A percentile compares a stretch with the other conserved stretches of the same genome.
These are phyloP conservation scores for Trypanosoma conorhini DNA, from an alignment of 208 protist species.

Conservation along the genomic window DNA sequence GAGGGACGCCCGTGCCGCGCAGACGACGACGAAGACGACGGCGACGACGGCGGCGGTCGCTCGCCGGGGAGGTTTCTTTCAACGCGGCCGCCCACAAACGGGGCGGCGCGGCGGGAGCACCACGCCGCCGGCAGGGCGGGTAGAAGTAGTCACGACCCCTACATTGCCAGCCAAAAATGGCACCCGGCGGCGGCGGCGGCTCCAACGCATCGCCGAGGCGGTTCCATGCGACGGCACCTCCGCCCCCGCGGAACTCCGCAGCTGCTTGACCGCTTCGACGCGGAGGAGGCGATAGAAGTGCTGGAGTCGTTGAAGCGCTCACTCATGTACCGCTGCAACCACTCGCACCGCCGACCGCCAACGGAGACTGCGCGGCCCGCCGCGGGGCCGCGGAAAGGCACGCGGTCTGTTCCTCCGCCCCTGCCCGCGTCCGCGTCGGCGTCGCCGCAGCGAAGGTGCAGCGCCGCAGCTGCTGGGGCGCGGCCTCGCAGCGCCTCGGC, in stretches of 20 bases:
- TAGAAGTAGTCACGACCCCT: neutral
- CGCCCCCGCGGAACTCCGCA: neutral
- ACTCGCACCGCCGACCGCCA: neutral
- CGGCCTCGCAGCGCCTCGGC: neutral
- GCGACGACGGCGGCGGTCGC: no score
- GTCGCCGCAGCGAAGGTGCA: neutral
- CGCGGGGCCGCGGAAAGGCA: neutral
- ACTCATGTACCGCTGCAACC: constrained; percentile 16
- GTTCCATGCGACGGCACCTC: neutral
- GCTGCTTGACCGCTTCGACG: neutral
- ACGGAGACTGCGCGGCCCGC: neutral
- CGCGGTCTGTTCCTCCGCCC: constrained; percentile 6
- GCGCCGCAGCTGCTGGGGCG: neutral
- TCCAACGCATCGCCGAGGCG: neutral
- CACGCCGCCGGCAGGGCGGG: neutral
- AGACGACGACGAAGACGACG: neutral
- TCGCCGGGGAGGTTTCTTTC: neutral
- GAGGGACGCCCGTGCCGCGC: neutral
- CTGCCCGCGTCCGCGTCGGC: neutral
- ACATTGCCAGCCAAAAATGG: neutral
- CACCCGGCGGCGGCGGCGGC: neutral
- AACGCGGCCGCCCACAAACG: neutral
- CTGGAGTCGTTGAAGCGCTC: constrained; percentile 18
- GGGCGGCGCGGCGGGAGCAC: neutral
- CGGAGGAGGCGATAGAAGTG: constrained; percentile 7